phyloP scores from a whole-genome alignment of 495 filamentous ascomycete species.

The Neurospora sp. region DNA sequence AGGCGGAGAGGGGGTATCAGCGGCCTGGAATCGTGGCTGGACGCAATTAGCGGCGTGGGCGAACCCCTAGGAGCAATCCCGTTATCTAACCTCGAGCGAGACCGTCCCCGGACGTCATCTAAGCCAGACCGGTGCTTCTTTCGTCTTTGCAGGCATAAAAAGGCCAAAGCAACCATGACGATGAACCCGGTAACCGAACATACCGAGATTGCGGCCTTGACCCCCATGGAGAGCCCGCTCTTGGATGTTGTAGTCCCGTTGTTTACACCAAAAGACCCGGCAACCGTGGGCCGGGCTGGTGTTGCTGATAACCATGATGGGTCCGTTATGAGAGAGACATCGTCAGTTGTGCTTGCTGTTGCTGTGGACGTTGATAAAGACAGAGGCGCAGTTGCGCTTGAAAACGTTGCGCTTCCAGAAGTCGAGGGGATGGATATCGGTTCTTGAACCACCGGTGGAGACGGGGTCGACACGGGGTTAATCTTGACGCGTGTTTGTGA shows the following conservation, averaged over 20 bases:
- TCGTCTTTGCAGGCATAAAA: conserved; percentile 26
- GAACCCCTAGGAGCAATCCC: conserved; percentile 15
- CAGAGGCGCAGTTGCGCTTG: not conserved
- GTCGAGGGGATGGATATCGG: not conserved
- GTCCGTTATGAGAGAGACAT: not conserved
- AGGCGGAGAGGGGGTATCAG: conserved; percentile 34
- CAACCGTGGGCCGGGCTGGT: conserved; percentile 1
- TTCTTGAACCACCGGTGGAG: not conserved
- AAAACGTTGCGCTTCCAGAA: not conserved
- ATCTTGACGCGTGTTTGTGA: conserved; percentile 1
- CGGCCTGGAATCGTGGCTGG: conserved; percentile 18
- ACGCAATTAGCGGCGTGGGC: conserved; percentile 30
- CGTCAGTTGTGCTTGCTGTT: not conserved
- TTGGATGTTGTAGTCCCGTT: conserved; percentile 8
- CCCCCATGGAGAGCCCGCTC: conserved; percentile 21
- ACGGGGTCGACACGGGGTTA: not conserved
- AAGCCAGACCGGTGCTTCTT: conserved; percentile 4
- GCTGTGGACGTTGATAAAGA: not conserved
- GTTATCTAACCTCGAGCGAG: conserved; percentile 2
- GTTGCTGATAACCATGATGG: not conserved
- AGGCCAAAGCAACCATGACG: conserved; percentile 15
- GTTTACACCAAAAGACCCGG: not conserved
- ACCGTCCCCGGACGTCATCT: conserved; percentile 1
- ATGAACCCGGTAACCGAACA: conserved; percentile 29
- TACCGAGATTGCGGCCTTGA: conserved; percentile 31